Evolutionary conservation across 345 rosid genomes (phyloP).

Genomic region (Arabidopsis suecica): DNA sequence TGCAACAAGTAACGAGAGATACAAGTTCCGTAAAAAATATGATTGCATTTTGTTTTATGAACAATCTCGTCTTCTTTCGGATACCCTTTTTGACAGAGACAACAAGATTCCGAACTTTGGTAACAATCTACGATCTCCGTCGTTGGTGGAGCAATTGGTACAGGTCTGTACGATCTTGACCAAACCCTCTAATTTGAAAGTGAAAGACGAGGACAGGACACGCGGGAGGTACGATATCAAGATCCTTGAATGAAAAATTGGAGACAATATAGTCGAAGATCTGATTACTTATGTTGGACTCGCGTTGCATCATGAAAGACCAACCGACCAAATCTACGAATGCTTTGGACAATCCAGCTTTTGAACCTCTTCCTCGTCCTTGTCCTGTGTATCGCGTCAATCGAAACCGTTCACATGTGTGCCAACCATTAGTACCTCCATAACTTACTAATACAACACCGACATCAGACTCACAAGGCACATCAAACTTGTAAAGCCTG

Average conservation of each 20-base stretch:
- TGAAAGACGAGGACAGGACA: conserved; percentile 32
- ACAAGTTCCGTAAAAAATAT: conserved; percentile 31
- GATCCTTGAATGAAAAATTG: conserved; percentile 20
- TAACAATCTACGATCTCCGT: conserved; percentile 26
- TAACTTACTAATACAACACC: neutral
- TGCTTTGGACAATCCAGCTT: conserved; percentile 26
- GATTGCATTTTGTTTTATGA: conserved; percentile 35
- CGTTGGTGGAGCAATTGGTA: conserved; percentile 6
- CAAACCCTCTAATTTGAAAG: neutral
- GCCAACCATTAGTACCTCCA: neutral
- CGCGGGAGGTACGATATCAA: neutral
- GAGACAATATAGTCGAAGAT: neutral
- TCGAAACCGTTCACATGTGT: neutral
- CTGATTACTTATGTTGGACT: neutral
- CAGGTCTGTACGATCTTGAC: neutral
- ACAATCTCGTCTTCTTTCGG: conserved; percentile 28
- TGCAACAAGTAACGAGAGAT: conserved; percentile 19
- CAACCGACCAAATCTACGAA: neutral
- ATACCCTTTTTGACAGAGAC: conserved; percentile 18
- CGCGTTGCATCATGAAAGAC: rapidly evolving
- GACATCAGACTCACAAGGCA: neutral
- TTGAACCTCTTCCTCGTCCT: neutral
- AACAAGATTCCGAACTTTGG: conserved; percentile 3
- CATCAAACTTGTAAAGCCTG: conserved; percentile 32
- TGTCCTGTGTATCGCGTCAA: neutral